Percentiles rank a stretch among this genome's conserved stretches.
phyloP scores from a whole-genome alignment of 1,284 basidiomycete species.

The Heterobasidion irregulare region DNA sequence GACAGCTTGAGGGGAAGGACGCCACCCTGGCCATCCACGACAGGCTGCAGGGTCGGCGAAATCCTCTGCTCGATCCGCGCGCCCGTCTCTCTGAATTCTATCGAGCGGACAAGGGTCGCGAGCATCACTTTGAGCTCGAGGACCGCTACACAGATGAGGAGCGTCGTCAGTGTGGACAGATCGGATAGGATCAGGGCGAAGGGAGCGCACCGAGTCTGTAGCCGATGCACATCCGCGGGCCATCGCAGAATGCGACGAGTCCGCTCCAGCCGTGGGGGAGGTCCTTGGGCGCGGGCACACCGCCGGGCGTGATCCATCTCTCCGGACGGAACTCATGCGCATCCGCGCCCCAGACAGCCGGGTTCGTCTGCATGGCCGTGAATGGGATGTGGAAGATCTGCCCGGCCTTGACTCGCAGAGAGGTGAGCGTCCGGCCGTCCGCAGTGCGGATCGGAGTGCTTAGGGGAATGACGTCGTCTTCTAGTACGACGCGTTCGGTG shows the following conservation, averaged over 20 bases:
- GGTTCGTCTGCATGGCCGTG: constrained; percentile 15
- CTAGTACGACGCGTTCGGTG: constrained; percentile 13
- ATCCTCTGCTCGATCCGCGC: neutral
- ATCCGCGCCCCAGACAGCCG: constrained; percentile 20
- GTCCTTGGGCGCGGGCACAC: neutral
- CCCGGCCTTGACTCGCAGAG: constrained; percentile 13
- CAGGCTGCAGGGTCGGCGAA: neutral
- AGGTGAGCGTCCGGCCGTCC: constrained; percentile 10
- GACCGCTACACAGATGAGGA: neutral
- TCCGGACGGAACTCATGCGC: constrained; percentile 17
- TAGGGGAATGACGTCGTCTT: constrained; percentile 17
- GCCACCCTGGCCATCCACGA: neutral
- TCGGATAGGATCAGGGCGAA: neutral
- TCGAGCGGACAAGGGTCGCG: neutral
- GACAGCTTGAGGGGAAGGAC: neutral
- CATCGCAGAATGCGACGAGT: constrained; percentile 12
- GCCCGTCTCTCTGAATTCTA: neutral
- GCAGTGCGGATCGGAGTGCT: constrained; percentile 12
- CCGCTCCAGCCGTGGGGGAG: constrained; percentile 10
- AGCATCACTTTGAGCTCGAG: neutral
- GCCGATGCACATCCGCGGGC: constrained; percentile 11
- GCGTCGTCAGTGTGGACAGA: neutral
- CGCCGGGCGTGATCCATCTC: constrained; percentile 9
- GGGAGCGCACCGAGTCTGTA: constrained; percentile 7
- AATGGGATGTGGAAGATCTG: constrained; percentile 17